These are phyloP conservation scores for Aspergillus neotritici DNA, from an alignment of 2,329 filamentous ascomycete genomes.

Conservation along the genomic window DNA sequence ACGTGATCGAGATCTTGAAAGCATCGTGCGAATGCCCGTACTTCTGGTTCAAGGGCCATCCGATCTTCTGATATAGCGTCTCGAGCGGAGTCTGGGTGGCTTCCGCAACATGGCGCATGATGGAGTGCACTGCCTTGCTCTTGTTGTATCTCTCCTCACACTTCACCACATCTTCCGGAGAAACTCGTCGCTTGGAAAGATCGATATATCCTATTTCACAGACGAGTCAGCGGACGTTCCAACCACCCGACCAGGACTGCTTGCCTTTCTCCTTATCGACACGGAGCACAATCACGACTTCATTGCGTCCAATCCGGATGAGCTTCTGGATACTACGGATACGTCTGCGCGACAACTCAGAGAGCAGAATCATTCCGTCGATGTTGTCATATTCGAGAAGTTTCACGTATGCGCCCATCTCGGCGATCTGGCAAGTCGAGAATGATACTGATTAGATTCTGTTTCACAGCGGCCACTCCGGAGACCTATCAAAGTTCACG, in stretches of 20 bases:
- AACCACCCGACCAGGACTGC: constrained; percentile 16
- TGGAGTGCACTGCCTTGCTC: constrained; percentile 98
- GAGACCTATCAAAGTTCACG: constrained; percentile 6
- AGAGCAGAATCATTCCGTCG: constrained; percentile 99
- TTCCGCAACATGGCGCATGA: constrained; percentile 97
- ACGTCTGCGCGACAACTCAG: constrained; percentile 94
- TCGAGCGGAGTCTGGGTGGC: constrained; percentile 95
- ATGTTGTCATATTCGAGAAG: constrained; percentile 99
- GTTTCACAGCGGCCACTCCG: neutral
- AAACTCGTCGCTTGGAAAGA: constrained; percentile 96
- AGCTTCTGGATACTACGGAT: constrained; percentile 99
- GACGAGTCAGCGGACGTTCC: constrained; percentile 15
- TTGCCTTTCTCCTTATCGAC: constrained; percentile 98
- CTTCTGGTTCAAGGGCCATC: constrained; percentile 96
- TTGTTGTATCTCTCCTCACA: constrained; percentile 99
- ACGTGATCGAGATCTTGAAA: constrained; percentile 99
- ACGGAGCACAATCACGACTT: constrained; percentile 96
- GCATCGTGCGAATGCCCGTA: constrained; percentile 95
- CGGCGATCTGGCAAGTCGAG: constrained; percentile 66
- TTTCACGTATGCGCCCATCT: constrained; percentile 99
- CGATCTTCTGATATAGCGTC: constrained; percentile 86
- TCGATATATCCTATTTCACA: constrained; percentile 89
- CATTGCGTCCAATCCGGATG: constrained; percentile 94
- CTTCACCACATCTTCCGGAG: constrained; percentile 94
- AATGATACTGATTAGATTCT: constrained; percentile 11